phyloP scores from a whole-genome alignment of 371 early-diverging fungal genomes.

The Circinella minor region DNA sequence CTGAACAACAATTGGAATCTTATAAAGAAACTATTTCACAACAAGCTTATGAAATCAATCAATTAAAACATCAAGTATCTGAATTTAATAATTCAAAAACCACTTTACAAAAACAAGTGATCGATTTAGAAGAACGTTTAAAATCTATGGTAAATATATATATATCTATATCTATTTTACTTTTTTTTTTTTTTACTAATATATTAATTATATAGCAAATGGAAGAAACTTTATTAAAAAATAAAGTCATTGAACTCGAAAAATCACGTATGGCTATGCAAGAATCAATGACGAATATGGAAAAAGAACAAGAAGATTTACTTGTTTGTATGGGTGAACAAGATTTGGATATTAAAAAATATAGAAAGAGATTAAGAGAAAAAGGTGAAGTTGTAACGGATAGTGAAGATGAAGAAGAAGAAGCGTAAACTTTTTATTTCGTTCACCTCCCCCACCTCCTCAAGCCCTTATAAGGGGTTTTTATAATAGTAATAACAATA shows the following conservation, averaged over 20 bases:
- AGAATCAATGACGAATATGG: slow-evolving; percentile 35
- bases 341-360: slow-evolving; percentile 67
- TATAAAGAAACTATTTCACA: slow-evolving; percentile 51
- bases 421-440: too few species aligned
- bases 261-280: slow-evolving; percentile 32
- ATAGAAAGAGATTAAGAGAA: slow-evolving; percentile 64
- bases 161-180: too few species aligned
- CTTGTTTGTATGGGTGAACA: slow-evolving; percentile 87
- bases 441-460: too few species aligned
- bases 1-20: slow-evolving; percentile 43
- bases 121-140: slow-evolving; percentile 29
- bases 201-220: slow-evolving; percentile 1
- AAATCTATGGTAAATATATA: slow-evolving; percentile 24
- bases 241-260: slow-evolving; percentile 35
- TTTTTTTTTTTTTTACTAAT: too few species aligned
- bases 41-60: slow-evolving; percentile 45
- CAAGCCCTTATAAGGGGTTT: neutral
- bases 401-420: slow-evolving; percentile 60
- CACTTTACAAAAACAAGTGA: slow-evolving; percentile 24
- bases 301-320: slow-evolving; percentile 91
- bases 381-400: slow-evolving; percentile 65
- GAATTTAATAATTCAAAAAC: slow-evolving; percentile 20
- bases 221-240: slow-evolving; percentile 14
- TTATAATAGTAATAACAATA: too few species aligned
- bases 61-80: slow-evolving; percentile 28